A percentile compares a stretch with the other conserved stretches of the same genome.
Conservation (phyloP, 129 eudicot species). For the Chrysanthemum seticuspe region DNA sequence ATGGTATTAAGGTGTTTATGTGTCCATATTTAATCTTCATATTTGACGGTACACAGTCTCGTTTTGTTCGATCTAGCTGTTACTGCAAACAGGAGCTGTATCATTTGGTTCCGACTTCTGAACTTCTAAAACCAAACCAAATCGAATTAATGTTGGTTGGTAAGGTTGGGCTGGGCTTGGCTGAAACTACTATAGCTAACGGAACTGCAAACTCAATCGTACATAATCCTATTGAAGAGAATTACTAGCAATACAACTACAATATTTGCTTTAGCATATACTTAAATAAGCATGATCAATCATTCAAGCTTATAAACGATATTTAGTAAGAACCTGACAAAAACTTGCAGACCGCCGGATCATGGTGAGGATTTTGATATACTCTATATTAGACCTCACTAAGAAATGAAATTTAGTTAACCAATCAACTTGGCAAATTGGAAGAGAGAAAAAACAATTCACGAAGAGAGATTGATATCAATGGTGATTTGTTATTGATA, state of each 20-base stretch:
- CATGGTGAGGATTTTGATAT: no score
- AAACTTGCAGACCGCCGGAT: no score
- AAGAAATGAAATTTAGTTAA: no score
- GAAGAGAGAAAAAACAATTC: no score
- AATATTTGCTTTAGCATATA: not conserved
- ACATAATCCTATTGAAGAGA: not conserved
- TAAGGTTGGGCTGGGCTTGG: not conserved
- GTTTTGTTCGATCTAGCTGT: conserved; percentile 6
- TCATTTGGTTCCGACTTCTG: not conserved
- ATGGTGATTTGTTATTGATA: no score
- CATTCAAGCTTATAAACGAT: no score
- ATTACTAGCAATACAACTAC: not conserved
- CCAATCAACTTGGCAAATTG: no score
- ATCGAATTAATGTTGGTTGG: not conserved
- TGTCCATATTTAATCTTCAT: not conserved
- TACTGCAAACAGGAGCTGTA: not conserved
- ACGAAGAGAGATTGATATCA: no score
- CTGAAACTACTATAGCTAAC: not conserved
- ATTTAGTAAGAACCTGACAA: no score
- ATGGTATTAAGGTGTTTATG: conserved; percentile 14
- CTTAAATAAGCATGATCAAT: no score
- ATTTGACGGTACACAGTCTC: not conserved
- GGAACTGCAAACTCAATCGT: not conserved
- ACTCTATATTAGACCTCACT: no score
- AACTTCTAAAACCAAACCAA: not conserved